A percentile compares a stretch with the other conserved stretches of the same genome.
phyloP scores from a whole-genome alignment of 768 basidiomycete species.

The Pleurotus pulmonarius region DNA sequence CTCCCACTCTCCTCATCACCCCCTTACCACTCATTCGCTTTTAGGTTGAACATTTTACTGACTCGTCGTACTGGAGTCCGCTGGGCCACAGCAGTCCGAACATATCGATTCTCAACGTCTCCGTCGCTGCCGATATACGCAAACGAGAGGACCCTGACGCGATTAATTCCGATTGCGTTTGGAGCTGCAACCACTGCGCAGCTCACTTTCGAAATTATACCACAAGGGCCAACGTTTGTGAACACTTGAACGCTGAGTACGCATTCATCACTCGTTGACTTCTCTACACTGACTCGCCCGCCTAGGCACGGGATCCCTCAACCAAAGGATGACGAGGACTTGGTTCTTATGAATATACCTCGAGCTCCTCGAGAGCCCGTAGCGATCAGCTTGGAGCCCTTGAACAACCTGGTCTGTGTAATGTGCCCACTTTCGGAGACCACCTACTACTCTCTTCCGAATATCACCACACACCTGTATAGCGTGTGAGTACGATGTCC shows the following conservation, averaged over 20 bases:
- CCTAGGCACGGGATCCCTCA: not conserved
- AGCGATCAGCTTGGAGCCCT: not conserved
- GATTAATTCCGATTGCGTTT: not conserved
- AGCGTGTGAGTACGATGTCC: not conserved
- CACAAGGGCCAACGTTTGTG: not conserved
- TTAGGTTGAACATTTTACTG: not conserved
- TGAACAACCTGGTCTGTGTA: conserved; percentile 5
- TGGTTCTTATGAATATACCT: conserved; percentile 1
- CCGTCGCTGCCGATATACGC: not conserved
- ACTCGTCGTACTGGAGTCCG: conserved; percentile 2
- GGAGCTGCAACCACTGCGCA: conserved; percentile 1
- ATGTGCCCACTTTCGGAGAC: conserved; percentile 2
- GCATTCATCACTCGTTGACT: not conserved
- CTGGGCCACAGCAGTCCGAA: conserved; percentile 1
- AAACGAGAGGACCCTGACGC: not conserved
- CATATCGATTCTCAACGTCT: not conserved
- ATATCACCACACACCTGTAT: not conserved
- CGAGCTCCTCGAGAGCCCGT: not conserved
- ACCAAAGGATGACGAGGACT: not conserved
- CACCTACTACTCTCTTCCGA: not conserved
- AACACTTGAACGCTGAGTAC: conserved; percentile 1
- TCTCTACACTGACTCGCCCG: not conserved
- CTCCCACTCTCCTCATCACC: not conserved
- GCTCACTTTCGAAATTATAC: conserved; percentile 2
- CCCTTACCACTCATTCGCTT: not conserved